A percentile compares a stretch with the other conserved stretches of the same genome.
Conservation (phyloP, 139 green algal genomes). For the Chlamydomonas asymmetrica region DNA sequence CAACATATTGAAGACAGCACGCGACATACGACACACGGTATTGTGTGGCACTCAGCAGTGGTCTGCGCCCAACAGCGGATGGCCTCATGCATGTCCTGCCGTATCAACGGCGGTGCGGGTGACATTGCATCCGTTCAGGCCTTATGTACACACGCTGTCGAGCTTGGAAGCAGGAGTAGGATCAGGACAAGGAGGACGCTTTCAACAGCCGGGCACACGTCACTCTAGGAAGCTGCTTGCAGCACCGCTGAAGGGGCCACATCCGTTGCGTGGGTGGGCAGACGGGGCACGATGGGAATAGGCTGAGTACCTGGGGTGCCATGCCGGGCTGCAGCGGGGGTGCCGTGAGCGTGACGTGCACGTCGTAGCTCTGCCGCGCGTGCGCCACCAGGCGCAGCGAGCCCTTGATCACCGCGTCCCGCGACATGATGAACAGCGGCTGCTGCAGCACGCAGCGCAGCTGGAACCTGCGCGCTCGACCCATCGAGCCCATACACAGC, state of each 20-base stretch:
- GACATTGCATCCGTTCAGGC: too few relatives aligned
- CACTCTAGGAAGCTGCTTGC: neutral
- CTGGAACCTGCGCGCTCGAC: conserved; percentile 75
- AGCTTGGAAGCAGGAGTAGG: neutral
- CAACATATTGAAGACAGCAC: neutral
- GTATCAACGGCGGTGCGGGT: neutral
- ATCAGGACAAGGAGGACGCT: neutral
- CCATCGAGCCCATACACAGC: too few relatives aligned
- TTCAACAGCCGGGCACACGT: neutral
- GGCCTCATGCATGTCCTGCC: neutral
- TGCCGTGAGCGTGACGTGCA: conserved; percentile 65
- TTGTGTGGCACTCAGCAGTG: too few relatives aligned
- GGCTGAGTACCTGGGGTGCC: conserved; percentile 40
- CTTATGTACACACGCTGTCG: too few relatives aligned
- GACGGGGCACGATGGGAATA: neutral
- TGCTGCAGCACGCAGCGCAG: conserved; percentile 80
- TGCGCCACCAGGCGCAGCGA: conserved; percentile 69
- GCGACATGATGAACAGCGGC: conserved; percentile 54
- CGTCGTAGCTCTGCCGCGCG: conserved; percentile 79
- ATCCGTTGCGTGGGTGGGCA: too few relatives aligned
- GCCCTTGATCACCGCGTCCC: conserved; percentile 52
- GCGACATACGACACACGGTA: too few relatives aligned
- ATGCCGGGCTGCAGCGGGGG: conserved; percentile 45
- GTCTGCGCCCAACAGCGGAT: too few relatives aligned
- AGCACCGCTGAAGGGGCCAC: too few relatives aligned